Percentiles rank a stretch among this genome's conserved stretches.
Conservation (phyloP, 2,329 filamentous ascomycete genomes). For the Monilinia polystroma region DNA sequence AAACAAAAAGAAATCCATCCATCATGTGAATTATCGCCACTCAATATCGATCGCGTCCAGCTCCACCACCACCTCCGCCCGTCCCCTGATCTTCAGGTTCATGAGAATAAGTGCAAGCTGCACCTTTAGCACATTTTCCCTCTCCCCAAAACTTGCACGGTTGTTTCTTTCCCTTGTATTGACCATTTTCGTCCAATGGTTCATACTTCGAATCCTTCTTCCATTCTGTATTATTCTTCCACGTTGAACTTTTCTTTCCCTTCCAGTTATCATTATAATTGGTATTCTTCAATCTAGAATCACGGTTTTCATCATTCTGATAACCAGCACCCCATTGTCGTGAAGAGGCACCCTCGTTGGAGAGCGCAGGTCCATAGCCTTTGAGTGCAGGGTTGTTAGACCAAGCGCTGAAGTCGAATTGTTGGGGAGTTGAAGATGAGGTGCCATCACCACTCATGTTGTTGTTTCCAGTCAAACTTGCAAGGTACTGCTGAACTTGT, state of each 20-base stretch:
- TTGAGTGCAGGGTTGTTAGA: slow-evolving; percentile 15
- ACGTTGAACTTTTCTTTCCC: slow-evolving; percentile 15
- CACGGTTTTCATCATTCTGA: slow-evolving; percentile 25
- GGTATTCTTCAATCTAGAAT: slow-evolving; percentile 7
- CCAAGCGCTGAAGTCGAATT: slow-evolving; percentile 34
- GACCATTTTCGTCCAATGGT: slow-evolving; percentile 37
- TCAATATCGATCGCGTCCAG: slow-evolving; percentile 13
- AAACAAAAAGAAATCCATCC: background rate
- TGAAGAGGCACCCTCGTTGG: background rate
- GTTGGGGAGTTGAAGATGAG: slow-evolving; percentile 20
- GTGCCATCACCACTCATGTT: background rate
- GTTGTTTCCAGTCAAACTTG: slow-evolving; percentile 30
- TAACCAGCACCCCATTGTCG: slow-evolving; percentile 30
- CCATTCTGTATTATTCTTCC: slow-evolving; percentile 19
- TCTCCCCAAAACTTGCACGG: slow-evolving; percentile 69
- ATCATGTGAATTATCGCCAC: background rate
- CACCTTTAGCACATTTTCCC: slow-evolving; percentile 70
- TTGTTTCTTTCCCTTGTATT: slow-evolving; percentile 59
- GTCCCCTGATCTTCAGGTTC: slow-evolving; percentile 42
- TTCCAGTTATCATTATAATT: slow-evolving; percentile 13
- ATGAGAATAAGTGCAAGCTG: slow-evolving; percentile 72
- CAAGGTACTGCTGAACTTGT: slow-evolving; percentile 36
- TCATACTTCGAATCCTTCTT: slow-evolving; percentile 22
- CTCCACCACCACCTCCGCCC: background rate
- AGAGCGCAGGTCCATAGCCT: slow-evolving; percentile 7